Evolutionary conservation across 805 yeast species (phyloP).

Genomic region (Blastobotrys attinorum): DNA sequence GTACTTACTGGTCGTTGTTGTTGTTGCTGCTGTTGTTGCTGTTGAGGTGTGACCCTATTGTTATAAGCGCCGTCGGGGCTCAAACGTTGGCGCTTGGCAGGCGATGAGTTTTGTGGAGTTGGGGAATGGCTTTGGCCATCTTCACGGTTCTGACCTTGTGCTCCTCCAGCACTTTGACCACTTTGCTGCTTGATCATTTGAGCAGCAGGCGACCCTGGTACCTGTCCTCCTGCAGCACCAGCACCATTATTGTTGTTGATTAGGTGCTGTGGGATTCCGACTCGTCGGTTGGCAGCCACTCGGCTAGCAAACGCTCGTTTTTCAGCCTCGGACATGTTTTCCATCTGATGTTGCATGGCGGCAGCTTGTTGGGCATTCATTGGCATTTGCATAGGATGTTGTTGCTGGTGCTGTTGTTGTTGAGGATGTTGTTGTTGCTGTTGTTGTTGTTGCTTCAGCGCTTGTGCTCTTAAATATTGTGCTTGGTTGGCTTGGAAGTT

Average conservation of each 20-base stretch:
- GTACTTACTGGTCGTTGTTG: slow-evolving; percentile 24
- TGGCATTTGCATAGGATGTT: neutral
- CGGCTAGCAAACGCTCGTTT: slow-evolving; percentile 12
- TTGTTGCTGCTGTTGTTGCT: slow-evolving; percentile 23
- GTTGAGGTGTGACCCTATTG: slow-evolving; percentile 11
- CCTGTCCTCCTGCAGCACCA: no score
- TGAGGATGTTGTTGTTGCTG: slow-evolving; percentile 2
- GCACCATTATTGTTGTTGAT: no score
- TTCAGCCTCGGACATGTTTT: slow-evolving; percentile 20
- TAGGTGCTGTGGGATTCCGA: slow-evolving; percentile 5
- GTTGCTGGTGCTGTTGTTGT: slow-evolving; percentile 1
- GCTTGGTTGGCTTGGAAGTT: slow-evolving; percentile 1
- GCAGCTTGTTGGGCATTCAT: neutral
- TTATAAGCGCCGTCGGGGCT: slow-evolving; percentile 28
- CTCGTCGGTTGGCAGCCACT: neutral
- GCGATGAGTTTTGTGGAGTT: slow-evolving; percentile 24
- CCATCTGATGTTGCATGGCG: neutral
- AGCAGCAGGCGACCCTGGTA: slow-evolving; percentile 15
- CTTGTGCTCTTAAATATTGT: slow-evolving; percentile 1
- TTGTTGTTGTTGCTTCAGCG: slow-evolving; percentile 9
- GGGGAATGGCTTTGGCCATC: slow-evolving; percentile 23
- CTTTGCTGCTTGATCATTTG: slow-evolving; percentile 19
- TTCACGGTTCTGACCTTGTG: slow-evolving; percentile 9
- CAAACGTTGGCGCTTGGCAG: slow-evolving; percentile 30
- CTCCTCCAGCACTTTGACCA: neutral